phyloP scores from a whole-genome alignment of 2,329 filamentous ascomycete species.

The Phaeosphaeria sp. region DNA sequence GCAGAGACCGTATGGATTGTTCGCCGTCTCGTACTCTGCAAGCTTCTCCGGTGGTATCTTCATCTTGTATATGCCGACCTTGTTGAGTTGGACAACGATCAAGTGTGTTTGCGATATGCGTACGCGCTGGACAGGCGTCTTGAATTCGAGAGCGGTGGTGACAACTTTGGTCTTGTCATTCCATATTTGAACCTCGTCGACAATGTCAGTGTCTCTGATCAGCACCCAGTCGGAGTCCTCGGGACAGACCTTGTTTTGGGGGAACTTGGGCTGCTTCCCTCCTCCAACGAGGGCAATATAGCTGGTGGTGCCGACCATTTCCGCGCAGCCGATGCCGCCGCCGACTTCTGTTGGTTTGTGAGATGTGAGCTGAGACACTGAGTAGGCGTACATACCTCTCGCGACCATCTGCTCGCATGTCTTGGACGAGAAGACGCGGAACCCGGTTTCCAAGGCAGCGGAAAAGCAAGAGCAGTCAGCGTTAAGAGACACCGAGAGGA shows the following conservation, averaged over 20 bases:
- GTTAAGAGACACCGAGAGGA: slow-evolving; percentile 86
- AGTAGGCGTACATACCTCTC: slow-evolving; percentile 27
- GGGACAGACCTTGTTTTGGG: slow-evolving; percentile 75
- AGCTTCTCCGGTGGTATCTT: slow-evolving; percentile 73
- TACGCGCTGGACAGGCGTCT: slow-evolving; percentile 80
- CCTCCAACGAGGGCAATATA: slow-evolving; percentile 90
- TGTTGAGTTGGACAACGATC: slow-evolving; percentile 81
- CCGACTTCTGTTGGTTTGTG: slow-evolving; percentile 37
- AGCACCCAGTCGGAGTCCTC: slow-evolving; percentile 34
- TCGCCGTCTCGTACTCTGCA: slow-evolving; percentile 81
- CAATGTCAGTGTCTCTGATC: slow-evolving; percentile 34
- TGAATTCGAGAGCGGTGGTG: slow-evolving; percentile 77
- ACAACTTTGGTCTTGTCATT: slow-evolving; percentile 81
- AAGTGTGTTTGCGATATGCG: slow-evolving; percentile 78
- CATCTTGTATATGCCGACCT: slow-evolving; percentile 81
- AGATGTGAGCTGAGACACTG: slow-evolving; percentile 10
- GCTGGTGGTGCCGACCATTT: slow-evolving; percentile 87
- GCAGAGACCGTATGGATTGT: slow-evolving; percentile 82
- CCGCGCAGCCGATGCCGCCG: slow-evolving; percentile 79
- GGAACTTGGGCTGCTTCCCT: slow-evolving; percentile 82
- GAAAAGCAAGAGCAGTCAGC: slow-evolving; percentile 83
- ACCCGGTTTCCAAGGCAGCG: slow-evolving; percentile 84
- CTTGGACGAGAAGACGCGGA: slow-evolving; percentile 60
- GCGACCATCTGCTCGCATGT: slow-evolving; percentile 39
- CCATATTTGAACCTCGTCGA: slow-evolving; percentile 78